Base-by-base conservation (phyloP, 2,329 filamentous ascomycete species). In the Venturia oleaginea region DNA sequence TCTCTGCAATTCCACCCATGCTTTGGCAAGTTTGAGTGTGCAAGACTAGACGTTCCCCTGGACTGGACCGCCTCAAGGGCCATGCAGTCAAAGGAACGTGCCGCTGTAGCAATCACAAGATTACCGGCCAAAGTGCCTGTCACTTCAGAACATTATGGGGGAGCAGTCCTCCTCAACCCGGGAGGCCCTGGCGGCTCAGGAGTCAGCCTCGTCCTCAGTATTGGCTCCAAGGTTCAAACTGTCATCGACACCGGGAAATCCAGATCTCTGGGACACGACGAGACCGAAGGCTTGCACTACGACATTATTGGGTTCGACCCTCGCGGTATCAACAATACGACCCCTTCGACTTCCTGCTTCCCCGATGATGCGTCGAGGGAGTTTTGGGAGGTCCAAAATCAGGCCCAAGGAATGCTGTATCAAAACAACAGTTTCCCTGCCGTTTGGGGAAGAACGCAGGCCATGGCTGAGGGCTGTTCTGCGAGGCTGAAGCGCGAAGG, bases 41-140 rank as follows among this genome's bases (percentile, higher is more conserved):
- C 81, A n/a, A 74, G 77, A 6, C 70, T 84, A 3, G 71, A 77
- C 57, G 74, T 83, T 0, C 81, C 81, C 0, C 76, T 83, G 70
- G 78, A 76, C 65, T 71, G 68, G 61, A 79, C 68, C 80, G 78
- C 71, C 74, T 77, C 38, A 70, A 71, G 4, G 68, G 70, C 0
- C 72, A 77, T 43, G 68, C 72, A 42, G 43, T 73, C 54, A 66
- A 72, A 71, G 72, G 54, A 69, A 70, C 70, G 67, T 24, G 73
- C 80, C 24, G 73, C 73, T 2, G 67, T 83, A 30, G 80, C 80
- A 3, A 70, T 83, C 10, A 74, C 77, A 19, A 77, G 76, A 37
- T 71, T 78, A 6, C 78, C 81, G 0, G 80, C 80, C 4, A 76
- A 69, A 17, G 72, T 78, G 0, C 67, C 71, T 0, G 70, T 75